phyloP scores from a whole-genome alignment of 805 yeast genomes.

The Candida sakaeoensis region DNA sequence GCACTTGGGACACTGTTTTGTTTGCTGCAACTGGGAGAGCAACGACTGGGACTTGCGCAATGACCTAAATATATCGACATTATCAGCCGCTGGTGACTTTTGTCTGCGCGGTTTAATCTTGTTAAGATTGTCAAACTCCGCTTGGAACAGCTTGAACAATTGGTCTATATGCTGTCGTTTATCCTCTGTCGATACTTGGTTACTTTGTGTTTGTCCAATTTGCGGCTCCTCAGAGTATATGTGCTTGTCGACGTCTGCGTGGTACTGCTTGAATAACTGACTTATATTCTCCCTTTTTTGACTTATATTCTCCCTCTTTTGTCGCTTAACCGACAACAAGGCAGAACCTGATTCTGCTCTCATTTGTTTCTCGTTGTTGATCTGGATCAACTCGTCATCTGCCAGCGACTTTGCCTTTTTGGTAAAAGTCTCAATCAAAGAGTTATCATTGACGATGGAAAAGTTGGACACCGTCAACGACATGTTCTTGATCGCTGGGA shows the following conservation, averaged over 20 bases:
- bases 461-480: slow-evolving; percentile 54
- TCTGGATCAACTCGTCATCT: slow-evolving; percentile 12
- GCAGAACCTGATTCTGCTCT: neutral
- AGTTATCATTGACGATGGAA: slow-evolving; percentile 36
- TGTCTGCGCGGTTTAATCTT: neutral
- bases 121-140: no score
- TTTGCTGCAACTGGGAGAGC: slow-evolving; percentile 16
- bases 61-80: slow-evolving; percentile 8
- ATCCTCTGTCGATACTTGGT: slow-evolving; percentile 17
- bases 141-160: slow-evolving; percentile 22
- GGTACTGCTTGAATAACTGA: no score
- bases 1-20: slow-evolving; percentile 27
- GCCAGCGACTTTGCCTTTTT: slow-evolving; percentile 1
- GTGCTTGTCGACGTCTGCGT: no score
- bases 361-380: slow-evolving; percentile 7
- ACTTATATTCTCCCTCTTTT: slow-evolving; percentile 1
- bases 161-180: slow-evolving; percentile 28
- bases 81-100: neutral
- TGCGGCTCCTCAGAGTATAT: no score
- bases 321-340: neutral
- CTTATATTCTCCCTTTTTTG: no score
- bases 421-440: slow-evolving; percentile 31
- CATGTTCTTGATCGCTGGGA: slow-evolving; percentile 46
- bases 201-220: no score
- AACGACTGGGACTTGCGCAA: slow-evolving; percentile 9